Conservation (phyloP, 2,329 filamentous ascomycete species). For the Alternaria solani region DNA sequence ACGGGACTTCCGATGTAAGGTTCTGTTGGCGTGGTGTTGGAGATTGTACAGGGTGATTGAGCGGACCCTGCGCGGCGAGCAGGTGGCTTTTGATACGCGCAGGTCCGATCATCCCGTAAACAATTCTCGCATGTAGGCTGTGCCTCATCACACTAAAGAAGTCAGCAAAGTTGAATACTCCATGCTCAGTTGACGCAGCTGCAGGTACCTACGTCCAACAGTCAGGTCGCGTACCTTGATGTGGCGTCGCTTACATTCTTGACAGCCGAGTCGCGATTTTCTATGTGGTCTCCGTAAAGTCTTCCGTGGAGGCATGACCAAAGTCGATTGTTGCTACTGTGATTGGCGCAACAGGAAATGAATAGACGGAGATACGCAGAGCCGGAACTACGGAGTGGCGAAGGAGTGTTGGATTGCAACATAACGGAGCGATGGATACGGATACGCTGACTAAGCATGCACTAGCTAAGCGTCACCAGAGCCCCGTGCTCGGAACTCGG, state of each 20-base stretch:
- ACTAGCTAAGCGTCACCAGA: neutral
- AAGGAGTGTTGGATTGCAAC: neutral
- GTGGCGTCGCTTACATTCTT: constrained; percentile 32
- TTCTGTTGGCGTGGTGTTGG: neutral
- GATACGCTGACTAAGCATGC: constrained; percentile 2
- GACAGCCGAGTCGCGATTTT: constrained; percentile 32
- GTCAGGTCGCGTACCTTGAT: constrained; percentile 27
- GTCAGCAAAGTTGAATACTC: neutral
- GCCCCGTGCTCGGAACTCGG: neutral
- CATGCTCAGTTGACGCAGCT: neutral
- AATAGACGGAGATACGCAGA: constrained; percentile 2
- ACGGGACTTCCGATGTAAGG: constrained; percentile 3
- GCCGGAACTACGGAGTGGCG: neutral
- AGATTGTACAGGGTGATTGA: constrained; percentile 1
- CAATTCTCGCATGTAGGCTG: constrained; percentile 30
- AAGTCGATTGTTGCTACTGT: neutral
- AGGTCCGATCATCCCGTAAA: constrained; percentile 16
- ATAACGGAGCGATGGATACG: neutral
- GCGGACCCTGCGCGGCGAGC: constrained; percentile 5
- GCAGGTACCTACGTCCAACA: neutral
- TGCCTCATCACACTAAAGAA: constrained; percentile 28
- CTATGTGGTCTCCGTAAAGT: constrained; percentile 25
- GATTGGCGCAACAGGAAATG: neutral
- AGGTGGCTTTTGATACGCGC: constrained; percentile 19
- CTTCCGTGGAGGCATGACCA: constrained; percentile 1